phyloP scores from a whole-genome alignment of 2,329 filamentous ascomycete species.

The Penicillium sp. region DNA sequence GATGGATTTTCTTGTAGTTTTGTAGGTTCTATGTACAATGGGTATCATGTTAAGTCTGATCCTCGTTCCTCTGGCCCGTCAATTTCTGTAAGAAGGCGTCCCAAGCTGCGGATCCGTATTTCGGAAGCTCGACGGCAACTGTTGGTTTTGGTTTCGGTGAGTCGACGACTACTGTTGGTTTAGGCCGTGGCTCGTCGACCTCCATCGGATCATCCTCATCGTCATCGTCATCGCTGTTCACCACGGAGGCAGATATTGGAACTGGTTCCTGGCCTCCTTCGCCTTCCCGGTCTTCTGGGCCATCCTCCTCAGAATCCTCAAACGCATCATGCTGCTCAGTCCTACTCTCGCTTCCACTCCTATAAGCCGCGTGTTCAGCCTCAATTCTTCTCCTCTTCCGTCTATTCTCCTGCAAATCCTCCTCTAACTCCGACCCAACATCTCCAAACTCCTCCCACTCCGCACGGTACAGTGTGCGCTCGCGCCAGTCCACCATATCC shows the following conservation, averaged over 20 bases:
- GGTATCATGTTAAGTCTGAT: not conserved
- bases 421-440: slow-evolving; percentile 27
- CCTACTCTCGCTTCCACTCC: not conserved
- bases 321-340: not conserved
- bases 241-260: not conserved
- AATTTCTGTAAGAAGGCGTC: slow-evolving; percentile 2
- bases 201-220: slow-evolving; percentile 3
- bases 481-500: slow-evolving; percentile 50
- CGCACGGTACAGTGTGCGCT: slow-evolving; percentile 44
- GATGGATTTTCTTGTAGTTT: slow-evolving; percentile 11
- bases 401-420: slow-evolving; percentile 30
- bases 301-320: not conserved
- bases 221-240: slow-evolving; percentile 6
- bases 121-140: slow-evolving; percentile 2
- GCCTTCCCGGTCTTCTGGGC: not conserved
- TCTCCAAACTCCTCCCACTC: slow-evolving; percentile 51
- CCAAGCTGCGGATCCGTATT: slow-evolving; percentile 2
- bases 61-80: not conserved
- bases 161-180: not conserved
- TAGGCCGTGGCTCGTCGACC: not conserved
- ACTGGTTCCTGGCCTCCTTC: not conserved
- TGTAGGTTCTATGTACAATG: not conserved
- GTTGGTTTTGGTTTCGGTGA: not conserved
- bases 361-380: not conserved
- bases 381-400: slow-evolving; percentile 32